Evolutionary conservation across 306 rosid genomes (phyloP).

Genomic region (Vigna mungo): DNA sequence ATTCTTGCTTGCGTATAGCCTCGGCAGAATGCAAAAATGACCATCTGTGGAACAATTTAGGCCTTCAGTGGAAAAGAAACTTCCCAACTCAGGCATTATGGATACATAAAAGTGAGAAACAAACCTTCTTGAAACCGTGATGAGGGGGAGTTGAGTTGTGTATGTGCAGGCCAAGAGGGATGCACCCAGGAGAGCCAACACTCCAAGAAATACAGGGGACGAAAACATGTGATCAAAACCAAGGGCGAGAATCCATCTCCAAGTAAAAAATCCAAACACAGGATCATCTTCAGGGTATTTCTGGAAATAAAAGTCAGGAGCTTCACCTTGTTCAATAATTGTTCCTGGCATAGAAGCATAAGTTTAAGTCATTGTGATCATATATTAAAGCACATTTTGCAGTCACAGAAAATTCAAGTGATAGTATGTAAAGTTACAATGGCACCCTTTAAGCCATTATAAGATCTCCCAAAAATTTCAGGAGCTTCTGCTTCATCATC

Average conservation of each 20-base stretch:
- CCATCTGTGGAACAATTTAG: conserved; percentile 69
- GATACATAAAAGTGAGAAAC: conserved; percentile 27
- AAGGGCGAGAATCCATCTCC: conserved; percentile 95
- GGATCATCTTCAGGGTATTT: conserved; percentile 87
- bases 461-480: conserved; percentile 24
- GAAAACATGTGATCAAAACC: conserved; percentile 97
- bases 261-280: conserved; percentile 79
- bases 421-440: conserved; percentile 23
- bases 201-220: conserved; percentile 75
- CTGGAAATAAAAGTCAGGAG: conserved; percentile 80
- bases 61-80: conserved; percentile 19
- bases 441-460: conserved; percentile 33
- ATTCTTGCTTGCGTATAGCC: conserved; percentile 80
- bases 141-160: conserved; percentile 93
- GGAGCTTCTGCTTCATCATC: background rate
- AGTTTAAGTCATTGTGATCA: conserved; percentile 21
- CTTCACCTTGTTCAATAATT: conserved; percentile 87
- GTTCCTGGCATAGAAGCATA: conserved; percentile 69
- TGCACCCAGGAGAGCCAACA: conserved; percentile 77
- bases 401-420: conserved; percentile 18
- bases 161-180: conserved; percentile 97
- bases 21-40: conserved; percentile 77
- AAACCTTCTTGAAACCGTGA: conserved; percentile 91
- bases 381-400: conserved; percentile 29
- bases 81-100: conserved; percentile 35